Base-by-base conservation (phyloP, 345 rosid species). In the Carallia brachiata region DNA sequence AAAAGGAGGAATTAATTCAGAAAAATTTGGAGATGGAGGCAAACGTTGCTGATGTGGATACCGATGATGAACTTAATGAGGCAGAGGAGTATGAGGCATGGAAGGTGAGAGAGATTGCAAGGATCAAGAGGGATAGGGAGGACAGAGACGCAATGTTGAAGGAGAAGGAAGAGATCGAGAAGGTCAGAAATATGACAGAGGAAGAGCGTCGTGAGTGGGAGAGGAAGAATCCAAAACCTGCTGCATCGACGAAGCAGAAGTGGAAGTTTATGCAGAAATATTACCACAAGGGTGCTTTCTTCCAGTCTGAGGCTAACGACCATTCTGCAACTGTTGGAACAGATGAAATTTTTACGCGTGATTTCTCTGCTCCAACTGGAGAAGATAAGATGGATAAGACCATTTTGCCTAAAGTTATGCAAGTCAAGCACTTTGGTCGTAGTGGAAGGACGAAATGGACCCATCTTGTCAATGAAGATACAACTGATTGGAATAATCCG, bases 371-470 rank as follows among this genome's bases (percentile, higher is more conserved):
- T 4, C 96, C 92, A 0, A 90, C 96, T 10, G 96, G 96, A 31
- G 96, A 88, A 52, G 96, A 90, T 84, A 90, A 77, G 77, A 78
- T 90, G 96, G 87, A 88, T 66, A 90, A 87, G 72, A 79, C 84
- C 36, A 89, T 87, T 68, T 69, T 89, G 63, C 94, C 94, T 0
- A 89, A 87, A 71, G 94, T 89, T 61, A 87, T 89, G 94, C 94
- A 89, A 67, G 91, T 89, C 73, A 85, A 89, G 69, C 88, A 90
- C 82, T 90, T 90, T 68, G 91, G 93, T 75, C 91, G 96, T 1
- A 90, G 93, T 66, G 93, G 96, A 47, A 80, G 91, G 75, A 88
- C 96, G 44, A 90, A 90, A 76, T 86, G 96, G 96, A 88, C 96
- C 10, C 96, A 90, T 79, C 91, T 90, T 79, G 93, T 88, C 70